These are phyloP conservation scores for Monosporascus ibericus DNA, from an alignment of 2,329 filamentous ascomycete genomes.

Conservation along the genomic window DNA sequence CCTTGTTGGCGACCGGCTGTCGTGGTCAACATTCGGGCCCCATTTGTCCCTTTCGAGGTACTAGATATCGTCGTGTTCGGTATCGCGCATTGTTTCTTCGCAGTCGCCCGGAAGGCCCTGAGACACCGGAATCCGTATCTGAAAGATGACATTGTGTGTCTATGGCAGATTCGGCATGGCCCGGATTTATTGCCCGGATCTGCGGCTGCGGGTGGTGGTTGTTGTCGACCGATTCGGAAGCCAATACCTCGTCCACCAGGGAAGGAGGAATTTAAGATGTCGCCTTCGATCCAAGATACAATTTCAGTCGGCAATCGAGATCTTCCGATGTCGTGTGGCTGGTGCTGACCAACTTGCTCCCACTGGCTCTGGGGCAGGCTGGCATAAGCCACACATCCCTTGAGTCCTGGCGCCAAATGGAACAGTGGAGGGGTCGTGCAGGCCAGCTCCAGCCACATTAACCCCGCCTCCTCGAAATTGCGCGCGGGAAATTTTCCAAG, in stretches of 20 bases:
- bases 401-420: neutral
- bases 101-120: conserved; percentile 17
- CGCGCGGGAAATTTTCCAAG: conserved; percentile 16
- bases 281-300: conserved; percentile 4
- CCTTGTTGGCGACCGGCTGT: conserved; percentile 7
- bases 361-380: neutral
- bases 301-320: conserved; percentile 17
- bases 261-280: no score
- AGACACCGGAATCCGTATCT: conserved; percentile 24
- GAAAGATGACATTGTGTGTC: conserved; percentile 23
- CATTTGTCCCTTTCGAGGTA: conserved; percentile 11
- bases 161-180: conserved; percentile 20
- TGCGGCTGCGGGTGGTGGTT: neutral
- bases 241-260: no score
- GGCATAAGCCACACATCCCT: neutral
- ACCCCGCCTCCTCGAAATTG: conserved; percentile 19
- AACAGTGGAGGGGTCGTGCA: neutral
- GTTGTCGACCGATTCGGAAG: neutral
- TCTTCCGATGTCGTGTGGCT: conserved; percentile 12
- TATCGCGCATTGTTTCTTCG: conserved; percentile 15
- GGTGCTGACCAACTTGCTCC: neutral
- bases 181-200: conserved; percentile 4
- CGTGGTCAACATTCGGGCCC: conserved; percentile 14
- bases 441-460: conserved; percentile 9
- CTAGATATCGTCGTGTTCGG: conserved; percentile 8